These are phyloP conservation scores for Houttuynia cordata DNA, from an alignment of 164 flowering plant genomes.

Conservation along the genomic window DNA sequence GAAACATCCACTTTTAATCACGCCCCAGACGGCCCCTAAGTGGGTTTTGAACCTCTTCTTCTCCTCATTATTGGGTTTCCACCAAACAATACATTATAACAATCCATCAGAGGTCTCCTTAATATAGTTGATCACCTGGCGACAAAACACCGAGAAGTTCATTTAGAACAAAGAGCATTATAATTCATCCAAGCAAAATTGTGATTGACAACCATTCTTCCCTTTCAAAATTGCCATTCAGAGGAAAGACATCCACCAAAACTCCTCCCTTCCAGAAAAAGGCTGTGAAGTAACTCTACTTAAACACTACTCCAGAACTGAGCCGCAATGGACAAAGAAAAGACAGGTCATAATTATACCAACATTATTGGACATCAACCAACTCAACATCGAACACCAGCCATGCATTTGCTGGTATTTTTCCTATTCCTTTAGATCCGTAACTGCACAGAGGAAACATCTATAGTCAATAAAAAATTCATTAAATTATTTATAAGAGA, in stretches of 20 bases:
- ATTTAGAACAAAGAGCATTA: too few species aligned
- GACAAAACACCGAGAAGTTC: too few species aligned
- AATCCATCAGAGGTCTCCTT: too few species aligned
- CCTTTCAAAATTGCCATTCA: background rate
- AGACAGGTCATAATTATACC: background rate
- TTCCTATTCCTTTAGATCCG: slow-evolving; percentile 43
- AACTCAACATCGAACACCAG: slow-evolving; percentile 88
- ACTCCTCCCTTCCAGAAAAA: background rate
- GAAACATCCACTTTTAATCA: too few species aligned
- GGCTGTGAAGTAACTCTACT: background rate
- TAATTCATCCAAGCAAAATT: too few species aligned
- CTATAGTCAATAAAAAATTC: background rate
- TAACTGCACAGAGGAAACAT: slow-evolving; percentile 40
- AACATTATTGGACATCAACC: slow-evolving; percentile 36
- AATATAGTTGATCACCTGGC: too few species aligned
- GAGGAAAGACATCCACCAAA: slow-evolving; percentile 3
- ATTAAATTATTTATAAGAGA: background rate
- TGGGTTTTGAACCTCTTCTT: too few species aligned
- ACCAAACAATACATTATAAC: too few species aligned
- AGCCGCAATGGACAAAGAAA: background rate
- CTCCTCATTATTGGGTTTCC: too few species aligned
- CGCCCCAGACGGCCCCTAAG: too few species aligned
- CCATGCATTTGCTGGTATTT: slow-evolving; percentile 78
- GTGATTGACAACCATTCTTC: too few species aligned
- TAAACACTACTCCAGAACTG: background rate